phyloP scores from a whole-genome alignment of 306 rosid species.

The Rosa lucieae region DNA sequence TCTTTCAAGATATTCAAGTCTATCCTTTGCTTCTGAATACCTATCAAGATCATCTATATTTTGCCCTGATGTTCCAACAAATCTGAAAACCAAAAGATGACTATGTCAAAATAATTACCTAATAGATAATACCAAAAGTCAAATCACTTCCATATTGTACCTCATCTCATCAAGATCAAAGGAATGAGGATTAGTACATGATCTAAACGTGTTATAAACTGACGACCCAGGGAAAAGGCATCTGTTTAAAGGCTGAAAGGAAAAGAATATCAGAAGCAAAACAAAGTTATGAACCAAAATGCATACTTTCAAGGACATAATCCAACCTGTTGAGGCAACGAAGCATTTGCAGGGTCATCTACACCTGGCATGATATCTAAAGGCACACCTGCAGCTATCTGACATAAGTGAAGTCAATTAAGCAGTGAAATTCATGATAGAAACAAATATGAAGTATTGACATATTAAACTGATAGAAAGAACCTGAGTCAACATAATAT shows the following conservation, averaged over 20 bases:
- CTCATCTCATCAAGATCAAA: slow-evolving; percentile 84
- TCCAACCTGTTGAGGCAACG: slow-evolving; percentile 92
- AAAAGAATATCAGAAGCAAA: slow-evolving; percentile 39
- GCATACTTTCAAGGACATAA: slow-evolving; percentile 25
- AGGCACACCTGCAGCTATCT: slow-evolving; percentile 82
- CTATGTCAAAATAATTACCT: slow-evolving; percentile 14
- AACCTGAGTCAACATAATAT: slow-evolving; percentile 91
- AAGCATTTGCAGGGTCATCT: slow-evolving; percentile 78
- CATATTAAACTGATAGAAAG: slow-evolving; percentile 25
- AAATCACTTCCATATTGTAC: slow-evolving; percentile 34
- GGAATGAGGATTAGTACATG: slow-evolving; percentile 89
- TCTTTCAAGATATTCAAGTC: slow-evolving; percentile 91
- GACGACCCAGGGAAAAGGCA: slow-evolving; percentile 97
- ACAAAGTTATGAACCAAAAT: slow-evolving; percentile 21
- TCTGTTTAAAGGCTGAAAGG: slow-evolving; percentile 76
- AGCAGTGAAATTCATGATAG: slow-evolving; percentile 25
- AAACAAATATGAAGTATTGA: slow-evolving; percentile 1
- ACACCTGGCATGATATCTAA: slow-evolving; percentile 97
- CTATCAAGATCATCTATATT: slow-evolving; percentile 86
- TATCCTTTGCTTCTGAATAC: slow-evolving; percentile 78
- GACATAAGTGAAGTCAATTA: slow-evolving; percentile 31
- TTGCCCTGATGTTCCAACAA: slow-evolving; percentile 95
- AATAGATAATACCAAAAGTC: slow-evolving; percentile 17
- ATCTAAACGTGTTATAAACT: slow-evolving; percentile 78
- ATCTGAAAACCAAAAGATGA: slow-evolving; percentile 50